Percentiles rank a stretch among this genome's conserved stretches.
These are phyloP conservation scores for Apiospora marii DNA, from an alignment of 2,329 filamentous ascomycete genomes.

Conservation along the genomic window DNA sequence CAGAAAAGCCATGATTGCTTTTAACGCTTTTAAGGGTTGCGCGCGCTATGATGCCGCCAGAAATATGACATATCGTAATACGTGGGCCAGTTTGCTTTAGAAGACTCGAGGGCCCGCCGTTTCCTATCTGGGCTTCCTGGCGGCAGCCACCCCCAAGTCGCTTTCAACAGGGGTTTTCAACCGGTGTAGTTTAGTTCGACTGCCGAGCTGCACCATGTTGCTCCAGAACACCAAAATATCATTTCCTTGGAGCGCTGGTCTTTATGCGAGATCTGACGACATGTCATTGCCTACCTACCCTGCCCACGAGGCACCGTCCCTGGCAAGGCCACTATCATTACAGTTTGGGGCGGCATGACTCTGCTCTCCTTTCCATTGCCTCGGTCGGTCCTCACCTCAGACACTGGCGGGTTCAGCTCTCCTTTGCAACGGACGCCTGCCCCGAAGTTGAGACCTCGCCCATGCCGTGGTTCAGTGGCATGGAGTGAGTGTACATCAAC, in stretches of 20 bases:
- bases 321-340: background rate
- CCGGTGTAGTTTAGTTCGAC: constrained; percentile 18
- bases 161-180: background rate
- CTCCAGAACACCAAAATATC: constrained; percentile 1
- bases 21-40: background rate
- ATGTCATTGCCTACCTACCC: constrained; percentile 11
- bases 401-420: background rate
- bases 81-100: background rate
- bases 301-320: constrained; percentile 12
- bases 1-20: background rate
- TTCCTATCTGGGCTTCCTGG: background rate
- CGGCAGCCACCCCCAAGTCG: constrained; percentile 3
- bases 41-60: background rate
- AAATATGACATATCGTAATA: constrained; percentile 3
- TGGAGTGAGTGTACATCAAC: background rate
- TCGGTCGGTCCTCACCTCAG: background rate
- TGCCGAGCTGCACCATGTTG: constrained; percentile 8
- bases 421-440: background rate
- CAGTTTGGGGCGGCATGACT: background rate
- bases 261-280: constrained; percentile 16
- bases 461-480: background rate
- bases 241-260: background rate
- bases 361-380: background rate
- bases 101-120: background rate
- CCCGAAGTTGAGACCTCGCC: background rate